Evolutionary conservation across 768 basidiomycete genomes (phyloP).

Genomic region (Austroboletus eburneus): DNA sequence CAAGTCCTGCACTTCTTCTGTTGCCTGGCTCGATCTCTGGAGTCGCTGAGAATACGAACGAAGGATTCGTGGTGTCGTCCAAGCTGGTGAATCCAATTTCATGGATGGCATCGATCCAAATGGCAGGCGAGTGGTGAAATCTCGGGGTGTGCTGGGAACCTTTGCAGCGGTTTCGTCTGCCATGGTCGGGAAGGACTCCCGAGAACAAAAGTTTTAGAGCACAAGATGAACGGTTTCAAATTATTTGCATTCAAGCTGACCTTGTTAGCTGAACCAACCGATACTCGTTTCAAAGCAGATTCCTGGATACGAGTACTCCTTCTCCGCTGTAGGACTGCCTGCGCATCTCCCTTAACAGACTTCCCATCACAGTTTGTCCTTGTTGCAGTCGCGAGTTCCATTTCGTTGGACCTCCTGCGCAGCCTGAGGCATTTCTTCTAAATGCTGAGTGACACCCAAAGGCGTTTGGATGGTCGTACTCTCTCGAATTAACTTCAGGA

Average conservation of each 20-base stretch:
- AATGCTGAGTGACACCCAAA: slow-evolving; percentile 4
- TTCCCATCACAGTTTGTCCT: background rate
- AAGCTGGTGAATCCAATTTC: background rate
- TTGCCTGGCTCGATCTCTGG: background rate
- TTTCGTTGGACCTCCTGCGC: slow-evolving; percentile 2
- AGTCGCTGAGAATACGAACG: slow-evolving; percentile 27
- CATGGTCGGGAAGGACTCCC: too few relatives aligned
- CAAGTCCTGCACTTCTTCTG: slow-evolving; percentile 4
- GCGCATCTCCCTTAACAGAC: background rate
- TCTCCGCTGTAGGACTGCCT: slow-evolving; percentile 10
- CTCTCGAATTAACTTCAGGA: slow-evolving; percentile 15
- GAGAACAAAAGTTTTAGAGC: slow-evolving; percentile 9
- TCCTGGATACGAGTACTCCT: slow-evolving; percentile 23
- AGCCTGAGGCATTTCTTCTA: background rate
- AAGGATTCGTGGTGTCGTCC: slow-evolving; percentile 20
- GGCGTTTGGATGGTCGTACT: slow-evolving; percentile 21
- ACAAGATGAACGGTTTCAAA: slow-evolving; percentile 10
- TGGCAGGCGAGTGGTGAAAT: slow-evolving; percentile 20
- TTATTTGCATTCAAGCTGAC: background rate
- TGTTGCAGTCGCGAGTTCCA: background rate
- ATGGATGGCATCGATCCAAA: slow-evolving; percentile 20
- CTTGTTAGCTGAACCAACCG: background rate
- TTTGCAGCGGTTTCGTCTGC: too few relatives aligned
- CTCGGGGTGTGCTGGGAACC: too few relatives aligned
- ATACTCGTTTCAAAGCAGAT: slow-evolving; percentile 9